A percentile compares a stretch with the other conserved stretches of the same genome.
phyloP scores from a whole-genome alignment of 208 protist genomes.

The Trypanosoma avium region DNA sequence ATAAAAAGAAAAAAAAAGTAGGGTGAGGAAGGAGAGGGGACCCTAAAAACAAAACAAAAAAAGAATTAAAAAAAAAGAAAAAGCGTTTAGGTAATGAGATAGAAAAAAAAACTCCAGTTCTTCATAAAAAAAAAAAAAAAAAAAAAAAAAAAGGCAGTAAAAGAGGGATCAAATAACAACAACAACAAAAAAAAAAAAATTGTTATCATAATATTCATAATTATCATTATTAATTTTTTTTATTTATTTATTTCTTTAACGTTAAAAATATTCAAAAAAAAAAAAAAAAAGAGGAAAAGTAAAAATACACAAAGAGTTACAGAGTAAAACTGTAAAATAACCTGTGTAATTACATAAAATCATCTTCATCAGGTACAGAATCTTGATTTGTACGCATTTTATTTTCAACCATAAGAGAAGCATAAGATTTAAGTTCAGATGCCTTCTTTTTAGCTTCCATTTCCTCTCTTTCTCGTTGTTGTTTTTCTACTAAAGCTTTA shows the following conservation, averaged over 20 bases:
- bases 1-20: too few relatives aligned
- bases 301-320: neutral
- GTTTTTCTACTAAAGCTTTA: conserved; percentile 39
- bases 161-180: neutral
- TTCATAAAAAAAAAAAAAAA: neutral
- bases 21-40: neutral
- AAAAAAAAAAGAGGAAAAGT: neutral
- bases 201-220: too few relatives aligned
- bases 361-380: conserved; percentile 90
- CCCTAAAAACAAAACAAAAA: neutral
- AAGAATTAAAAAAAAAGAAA: neutral
- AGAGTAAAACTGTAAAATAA: neutral
- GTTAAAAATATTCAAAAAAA: neutral
- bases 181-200: neutral
- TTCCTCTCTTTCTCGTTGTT: conserved; percentile 62
- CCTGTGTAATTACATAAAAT: conserved; percentile 58
- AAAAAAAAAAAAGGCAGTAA: neutral
- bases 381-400: conserved; percentile 87
- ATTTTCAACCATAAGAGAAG: conserved; percentile 69
- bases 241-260: neutral
- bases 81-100: too few relatives aligned
- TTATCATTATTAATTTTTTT: too few relatives aligned
- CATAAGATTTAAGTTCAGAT: conserved; percentile 81
- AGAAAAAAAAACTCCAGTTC: neutral
- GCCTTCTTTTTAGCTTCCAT: conserved; percentile 73